phyloP scores from a whole-genome alignment of 352 stramenopile species.

The Globisporangium solare region DNA sequence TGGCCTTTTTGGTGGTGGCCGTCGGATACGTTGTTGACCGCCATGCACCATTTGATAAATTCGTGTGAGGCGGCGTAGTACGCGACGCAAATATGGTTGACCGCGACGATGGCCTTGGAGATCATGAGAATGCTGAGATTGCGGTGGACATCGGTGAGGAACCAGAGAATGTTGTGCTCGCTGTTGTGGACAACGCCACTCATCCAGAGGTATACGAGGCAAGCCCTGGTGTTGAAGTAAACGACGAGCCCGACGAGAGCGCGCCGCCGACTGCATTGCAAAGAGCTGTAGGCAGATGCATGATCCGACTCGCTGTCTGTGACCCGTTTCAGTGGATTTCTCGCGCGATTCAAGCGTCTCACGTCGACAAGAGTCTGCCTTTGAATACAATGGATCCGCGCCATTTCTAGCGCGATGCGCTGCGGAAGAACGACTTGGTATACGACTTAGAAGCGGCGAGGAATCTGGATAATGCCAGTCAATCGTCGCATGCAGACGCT shows the following conservation, averaged over 20 bases:
- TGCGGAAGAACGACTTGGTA: slow-evolving; percentile 1
- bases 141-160: not conserved
- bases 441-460: slow-evolving; percentile 1
- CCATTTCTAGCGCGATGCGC: not conserved
- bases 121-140: not conserved
- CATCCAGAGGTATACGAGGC: not conserved
- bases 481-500: not conserved
- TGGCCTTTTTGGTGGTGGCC: too few species aligned
- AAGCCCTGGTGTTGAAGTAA: not conserved
- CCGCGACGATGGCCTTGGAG: not conserved
- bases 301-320: slow-evolving; percentile 13
- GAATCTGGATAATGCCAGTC: not conserved
- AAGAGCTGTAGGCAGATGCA: slow-evolving; percentile 6
- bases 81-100: not conserved
- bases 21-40: too few species aligned
- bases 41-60: not conserved
- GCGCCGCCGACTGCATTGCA: not conserved
- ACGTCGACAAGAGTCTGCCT: slow-evolving; percentile 5
- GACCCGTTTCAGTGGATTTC: slow-evolving; percentile 16
- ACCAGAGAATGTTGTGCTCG: not conserved
- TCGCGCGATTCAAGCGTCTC: slow-evolving; percentile 12
- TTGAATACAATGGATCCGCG: not conserved
- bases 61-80: not conserved
- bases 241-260: not conserved
- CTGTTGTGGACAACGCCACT: not conserved